Evolutionary conservation across 2,329 filamentous ascomycete genomes (phyloP), one percentile per base, ranked within the genome.

Genomic region (Diaporthe australafricana): DNA sequence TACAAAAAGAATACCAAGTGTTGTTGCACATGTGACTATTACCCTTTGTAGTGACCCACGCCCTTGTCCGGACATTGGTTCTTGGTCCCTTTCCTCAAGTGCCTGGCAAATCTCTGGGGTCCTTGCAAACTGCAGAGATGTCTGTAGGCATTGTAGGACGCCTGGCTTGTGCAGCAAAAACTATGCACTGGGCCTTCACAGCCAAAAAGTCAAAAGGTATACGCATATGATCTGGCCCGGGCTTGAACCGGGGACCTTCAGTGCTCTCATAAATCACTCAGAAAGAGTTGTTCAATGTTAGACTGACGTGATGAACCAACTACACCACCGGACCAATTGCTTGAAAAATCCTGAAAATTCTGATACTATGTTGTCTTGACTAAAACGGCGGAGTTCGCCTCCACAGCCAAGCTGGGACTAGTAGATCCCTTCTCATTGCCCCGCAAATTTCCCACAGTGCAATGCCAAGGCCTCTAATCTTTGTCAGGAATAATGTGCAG

Each of bases 171-270:
- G 9, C 17, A 2, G 45, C 32, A 20, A 20, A 48, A 11, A 20
- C 14, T 16, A 48, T 17, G 45, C 2, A 20, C 22, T 63, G 77
- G 47, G n/a, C 22, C 25, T 17, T 32, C 74, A 20, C 17, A 47
- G 22, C 30, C 27, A 63, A 22, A 48, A 5, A 25, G 8, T 1
- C 17, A 63, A 48, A 63, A 4, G 32, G 20, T 9, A 53, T 5
- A 17, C 38, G 68, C 35, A 25, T 3, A 45, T 62, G 70, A 69
- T 72, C 68, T 42, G 45, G 70, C 70, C 65, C 65, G 53, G 70
- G 32, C 52, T 69, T 11, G 55, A 63, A 72, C 70, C 47, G 70
- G 47, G 53, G 70, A 69, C 70, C 70, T 60, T 56, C 65, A 68
- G 65, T 67, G 57, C 16, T 55, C 3, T 20, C 69, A 55, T 40